A percentile compares a stretch with the other conserved stretches of the same genome.
Conservation (phyloP, 805 yeast genomes). For the Candida xyloterini region DNA sequence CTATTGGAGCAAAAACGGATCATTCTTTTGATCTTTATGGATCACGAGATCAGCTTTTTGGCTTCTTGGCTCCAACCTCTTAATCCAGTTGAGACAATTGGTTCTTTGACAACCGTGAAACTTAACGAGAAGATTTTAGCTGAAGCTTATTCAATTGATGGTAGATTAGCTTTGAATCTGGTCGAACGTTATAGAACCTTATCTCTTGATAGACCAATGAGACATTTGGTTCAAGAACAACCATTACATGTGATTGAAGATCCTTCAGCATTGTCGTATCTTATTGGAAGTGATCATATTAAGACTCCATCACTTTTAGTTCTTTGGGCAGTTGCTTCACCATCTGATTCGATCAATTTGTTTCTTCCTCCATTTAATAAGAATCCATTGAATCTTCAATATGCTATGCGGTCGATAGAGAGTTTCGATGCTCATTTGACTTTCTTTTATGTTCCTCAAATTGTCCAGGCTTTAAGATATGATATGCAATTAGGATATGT, state of each 20-base stretch:
- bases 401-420: slow-evolving; percentile 85
- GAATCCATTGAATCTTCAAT: slow-evolving; percentile 73
- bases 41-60: slow-evolving; percentile 70
- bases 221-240: slow-evolving; percentile 43
- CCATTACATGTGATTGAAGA: slow-evolving; percentile 59
- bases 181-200: slow-evolving; percentile 52
- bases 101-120: slow-evolving; percentile 34
- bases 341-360: slow-evolving; percentile 79
- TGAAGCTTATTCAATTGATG: slow-evolving; percentile 63
- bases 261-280: slow-evolving; percentile 59
- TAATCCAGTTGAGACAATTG: slow-evolving; percentile 39
- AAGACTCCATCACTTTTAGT: slow-evolving; percentile 20
- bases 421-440: slow-evolving; percentile 82
- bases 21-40: slow-evolving; percentile 60
- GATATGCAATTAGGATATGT: slow-evolving; percentile 77
- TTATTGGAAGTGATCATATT: slow-evolving; percentile 30
- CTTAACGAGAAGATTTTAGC: slow-evolving; percentile 43
- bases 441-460: slow-evolving; percentile 96
- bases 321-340: slow-evolving; percentile 75
- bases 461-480: slow-evolving; percentile 86
- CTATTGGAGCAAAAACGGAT: slow-evolving; percentile 48
- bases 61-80: slow-evolving; percentile 76
- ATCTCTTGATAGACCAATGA: slow-evolving; percentile 40
- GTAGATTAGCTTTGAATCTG: slow-evolving; percentile 69
- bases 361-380: slow-evolving; percentile 71